phyloP scores from a whole-genome alignment of 2,329 filamentous ascomycete species.

The Polychaeton citri region DNA sequence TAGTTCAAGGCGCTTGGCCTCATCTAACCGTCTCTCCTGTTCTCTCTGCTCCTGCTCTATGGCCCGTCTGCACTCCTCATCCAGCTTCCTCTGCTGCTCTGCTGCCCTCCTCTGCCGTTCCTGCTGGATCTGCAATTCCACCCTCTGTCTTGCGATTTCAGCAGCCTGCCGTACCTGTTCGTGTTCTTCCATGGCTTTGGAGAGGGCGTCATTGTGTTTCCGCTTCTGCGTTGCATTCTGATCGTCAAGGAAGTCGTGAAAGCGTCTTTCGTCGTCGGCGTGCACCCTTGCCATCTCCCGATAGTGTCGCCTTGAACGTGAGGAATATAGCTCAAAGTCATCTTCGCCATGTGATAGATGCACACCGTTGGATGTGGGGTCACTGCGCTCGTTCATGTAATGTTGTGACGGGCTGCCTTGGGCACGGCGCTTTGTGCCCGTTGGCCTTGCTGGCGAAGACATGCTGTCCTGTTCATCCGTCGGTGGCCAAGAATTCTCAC shows the following conservation, averaged over 20 bases:
- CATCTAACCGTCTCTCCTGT: constrained; percentile 21
- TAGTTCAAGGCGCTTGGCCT: constrained; percentile 8
- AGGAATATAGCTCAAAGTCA: not conserved
- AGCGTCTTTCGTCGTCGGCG: constrained; percentile 29
- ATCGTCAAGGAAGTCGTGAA: constrained; percentile 47
- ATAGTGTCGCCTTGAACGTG: not conserved
- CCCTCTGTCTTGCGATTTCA: constrained; percentile 38
- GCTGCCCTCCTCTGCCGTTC: constrained; percentile 21
- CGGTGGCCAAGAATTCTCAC: too few relatives aligned
- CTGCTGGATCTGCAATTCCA: constrained; percentile 30
- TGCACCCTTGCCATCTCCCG: constrained; percentile 13
- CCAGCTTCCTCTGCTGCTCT: constrained; percentile 23
- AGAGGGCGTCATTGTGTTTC: constrained; percentile 52
- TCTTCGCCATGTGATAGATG: too few relatives aligned
- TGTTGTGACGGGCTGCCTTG: not conserved
- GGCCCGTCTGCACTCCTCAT: constrained; percentile 29
- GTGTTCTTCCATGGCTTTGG: constrained; percentile 52
- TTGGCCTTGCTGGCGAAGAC: too few relatives aligned
- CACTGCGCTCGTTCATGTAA: not conserved
- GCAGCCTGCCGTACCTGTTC: constrained; percentile 47
- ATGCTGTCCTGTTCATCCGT: too few relatives aligned
- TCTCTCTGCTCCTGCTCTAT: constrained; percentile 28
- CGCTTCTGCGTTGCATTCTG: constrained; percentile 50
- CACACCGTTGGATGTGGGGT: too few relatives aligned
- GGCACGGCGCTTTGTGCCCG: not conserved